Conservation (phyloP, 495 filamentous ascomycete genomes). For the Collariella sp. region DNA sequence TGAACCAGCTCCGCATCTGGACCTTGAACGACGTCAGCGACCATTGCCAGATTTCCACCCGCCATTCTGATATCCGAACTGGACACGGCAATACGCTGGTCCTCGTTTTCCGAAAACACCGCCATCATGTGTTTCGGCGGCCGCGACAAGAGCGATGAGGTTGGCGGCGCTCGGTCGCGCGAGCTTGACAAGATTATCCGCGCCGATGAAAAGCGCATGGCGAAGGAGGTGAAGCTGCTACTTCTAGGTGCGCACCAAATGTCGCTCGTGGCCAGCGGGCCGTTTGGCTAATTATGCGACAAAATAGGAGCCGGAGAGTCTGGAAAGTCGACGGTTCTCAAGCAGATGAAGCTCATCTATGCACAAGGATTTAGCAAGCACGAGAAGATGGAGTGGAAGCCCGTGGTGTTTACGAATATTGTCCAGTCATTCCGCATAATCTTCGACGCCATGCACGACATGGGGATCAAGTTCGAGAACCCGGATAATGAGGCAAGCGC, state of each 20-base stretch:
- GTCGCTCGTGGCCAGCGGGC: not conserved
- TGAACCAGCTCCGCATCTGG: not conserved
- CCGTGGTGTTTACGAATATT: conserved; percentile 90
- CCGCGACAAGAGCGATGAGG: conserved; percentile 41
- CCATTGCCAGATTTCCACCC: not conserved
- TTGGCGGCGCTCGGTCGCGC: conserved; percentile 43
- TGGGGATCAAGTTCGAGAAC: conserved; percentile 66
- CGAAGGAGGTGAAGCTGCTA: conserved; percentile 74
- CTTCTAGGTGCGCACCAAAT: conserved; percentile 56
- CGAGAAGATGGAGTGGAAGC: conserved; percentile 86
- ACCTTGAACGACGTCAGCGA: conserved; percentile 1
- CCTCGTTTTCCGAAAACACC: not conserved
- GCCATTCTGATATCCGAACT: not conserved
- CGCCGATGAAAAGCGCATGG: conserved; percentile 71
- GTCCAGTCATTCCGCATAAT: conserved; percentile 82
- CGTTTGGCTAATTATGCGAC: not conserved
- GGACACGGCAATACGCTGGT: not conserved
- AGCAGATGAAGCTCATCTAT: conserved; percentile 99
- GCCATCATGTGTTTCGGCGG: conserved; percentile 56
- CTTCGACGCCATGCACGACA: conserved; percentile 86
- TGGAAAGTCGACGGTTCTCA: conserved; percentile 95
- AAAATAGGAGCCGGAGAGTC: conserved; percentile 85
- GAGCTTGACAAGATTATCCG: conserved; percentile 73
- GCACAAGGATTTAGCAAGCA: conserved; percentile 83
- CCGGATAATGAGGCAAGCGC: conserved; percentile 70